Evolutionary conservation across 352 stramenopile genomes (phyloP).

Genomic region (Phytophthora sp.): DNA sequence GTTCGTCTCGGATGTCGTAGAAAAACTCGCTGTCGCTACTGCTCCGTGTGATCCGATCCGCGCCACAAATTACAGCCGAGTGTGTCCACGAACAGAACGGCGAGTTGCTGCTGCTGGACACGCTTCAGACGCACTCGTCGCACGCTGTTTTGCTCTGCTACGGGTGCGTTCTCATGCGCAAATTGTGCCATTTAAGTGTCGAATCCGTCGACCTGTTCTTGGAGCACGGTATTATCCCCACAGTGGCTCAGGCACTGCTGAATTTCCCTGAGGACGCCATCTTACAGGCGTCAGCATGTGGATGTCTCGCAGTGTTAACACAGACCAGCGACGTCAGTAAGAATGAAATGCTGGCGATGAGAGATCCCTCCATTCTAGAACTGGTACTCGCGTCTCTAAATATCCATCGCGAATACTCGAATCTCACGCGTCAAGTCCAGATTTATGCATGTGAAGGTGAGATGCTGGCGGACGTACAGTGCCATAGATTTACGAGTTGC

Average conservation of each 20-base stretch:
- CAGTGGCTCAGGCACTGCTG: slow-evolving; percentile 52
- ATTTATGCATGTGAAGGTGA: slow-evolving; percentile 82
- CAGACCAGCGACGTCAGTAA: slow-evolving; percentile 69
- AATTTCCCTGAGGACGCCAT: slow-evolving; percentile 74
- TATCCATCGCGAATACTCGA: slow-evolving; percentile 71
- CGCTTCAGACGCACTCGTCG: slow-evolving; percentile 57
- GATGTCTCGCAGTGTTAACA: slow-evolving; percentile 60
- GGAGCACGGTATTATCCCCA: slow-evolving; percentile 58
- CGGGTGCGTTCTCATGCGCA: slow-evolving; percentile 76
- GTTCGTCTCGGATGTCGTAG: slow-evolving; percentile 22
- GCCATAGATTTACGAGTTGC: not conserved
- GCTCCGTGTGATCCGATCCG: slow-evolving; percentile 62
- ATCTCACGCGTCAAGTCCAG: slow-evolving; percentile 77
- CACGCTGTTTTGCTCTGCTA: slow-evolving; percentile 82
- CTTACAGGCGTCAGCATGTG: slow-evolving; percentile 68
- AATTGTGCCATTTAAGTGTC: slow-evolving; percentile 74
- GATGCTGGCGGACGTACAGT: not conserved
- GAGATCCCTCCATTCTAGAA: slow-evolving; percentile 44
- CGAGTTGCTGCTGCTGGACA: slow-evolving; percentile 61
- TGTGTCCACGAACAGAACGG: slow-evolving; percentile 66
- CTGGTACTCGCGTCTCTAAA: slow-evolving; percentile 58
- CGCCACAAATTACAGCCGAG: slow-evolving; percentile 71
- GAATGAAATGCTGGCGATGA: slow-evolving; percentile 59
- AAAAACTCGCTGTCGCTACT: slow-evolving; percentile 75
- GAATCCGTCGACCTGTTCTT: slow-evolving; percentile 70